Conservation (phyloP, 345 rosid species). For the Lepidium africanum region DNA sequence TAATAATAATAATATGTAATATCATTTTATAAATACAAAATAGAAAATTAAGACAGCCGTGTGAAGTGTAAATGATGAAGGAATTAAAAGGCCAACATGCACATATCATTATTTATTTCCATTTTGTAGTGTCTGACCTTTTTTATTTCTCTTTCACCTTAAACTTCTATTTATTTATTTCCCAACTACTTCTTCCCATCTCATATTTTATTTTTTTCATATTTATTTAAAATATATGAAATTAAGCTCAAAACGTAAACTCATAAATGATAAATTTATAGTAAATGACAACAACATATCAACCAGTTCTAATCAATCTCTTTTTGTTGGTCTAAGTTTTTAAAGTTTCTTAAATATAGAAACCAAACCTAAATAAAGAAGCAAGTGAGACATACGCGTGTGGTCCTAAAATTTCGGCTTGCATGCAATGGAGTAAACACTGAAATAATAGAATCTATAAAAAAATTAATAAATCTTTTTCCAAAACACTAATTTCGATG, state of each 20-base stretch:
- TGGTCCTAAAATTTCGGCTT: conserved; percentile 9
- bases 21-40: neutral
- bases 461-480: neutral
- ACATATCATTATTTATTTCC: conserved; percentile 24
- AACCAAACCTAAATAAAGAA: conserved; percentile 12
- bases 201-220: no score
- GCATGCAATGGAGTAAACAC: conserved; percentile 17
- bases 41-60: conserved; percentile 9
- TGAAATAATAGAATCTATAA: conserved; percentile 14
- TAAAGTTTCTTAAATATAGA: neutral
- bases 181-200: conserved; percentile 12
- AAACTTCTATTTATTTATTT: neutral
- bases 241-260: neutral
- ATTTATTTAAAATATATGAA: neutral
- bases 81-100: conserved; percentile 11
- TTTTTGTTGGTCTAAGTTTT: neutral
- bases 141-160: neutral
- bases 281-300: neutral
- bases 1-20: conserved; percentile 1
- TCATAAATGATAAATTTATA: no score
- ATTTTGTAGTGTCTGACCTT: neutral
- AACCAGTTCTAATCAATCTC: neutral
- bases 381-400: conserved; percentile 10
- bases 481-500: conserved; percentile 3
- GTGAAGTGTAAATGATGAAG: conserved; percentile 21